Conservation (phyloP, 345 rosid species). For the Syzygium aqueum region DNA sequence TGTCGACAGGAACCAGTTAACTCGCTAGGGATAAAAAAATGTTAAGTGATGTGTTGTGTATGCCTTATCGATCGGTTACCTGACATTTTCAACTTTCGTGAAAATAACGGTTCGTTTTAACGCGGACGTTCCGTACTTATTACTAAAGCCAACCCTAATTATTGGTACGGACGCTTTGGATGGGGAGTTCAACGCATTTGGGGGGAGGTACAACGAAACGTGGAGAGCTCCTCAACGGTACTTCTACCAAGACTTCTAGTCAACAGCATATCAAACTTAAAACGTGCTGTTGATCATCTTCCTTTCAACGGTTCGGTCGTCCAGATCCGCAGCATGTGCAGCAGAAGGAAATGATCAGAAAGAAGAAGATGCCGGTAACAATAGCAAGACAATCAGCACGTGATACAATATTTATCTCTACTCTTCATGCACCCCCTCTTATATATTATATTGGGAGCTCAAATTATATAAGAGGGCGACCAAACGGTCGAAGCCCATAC, state of each 20-base stretch:
- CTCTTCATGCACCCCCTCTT: not conserved
- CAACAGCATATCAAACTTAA: not conserved
- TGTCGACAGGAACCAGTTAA: not conserved
- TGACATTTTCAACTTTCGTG: not conserved
- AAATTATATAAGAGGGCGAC: not conserved
- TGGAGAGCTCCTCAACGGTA: not conserved
- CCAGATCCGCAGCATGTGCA: not conserved
- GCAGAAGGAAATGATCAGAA: not conserved
- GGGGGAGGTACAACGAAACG: not conserved
- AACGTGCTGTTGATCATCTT: not conserved
- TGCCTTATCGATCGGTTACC: not conserved
- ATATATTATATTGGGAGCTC: not conserved
- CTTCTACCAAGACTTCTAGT: not conserved
- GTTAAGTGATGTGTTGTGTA: not conserved
- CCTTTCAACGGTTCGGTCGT: not conserved
- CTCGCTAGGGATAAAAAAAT: not conserved
- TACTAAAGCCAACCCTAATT: not conserved
- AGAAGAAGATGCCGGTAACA: not conserved
- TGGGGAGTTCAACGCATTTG: not conserved
- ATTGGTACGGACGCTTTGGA: not conserved
- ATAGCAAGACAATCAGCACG: not conserved
- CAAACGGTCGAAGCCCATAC: not conserved
- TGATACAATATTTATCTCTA: not conserved
- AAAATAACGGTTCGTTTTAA: not conserved
- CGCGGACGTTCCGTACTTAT: not conserved